Evolutionary conservation across 345 rosid genomes (phyloP).

Genomic region (Brassica rapa): DNA sequence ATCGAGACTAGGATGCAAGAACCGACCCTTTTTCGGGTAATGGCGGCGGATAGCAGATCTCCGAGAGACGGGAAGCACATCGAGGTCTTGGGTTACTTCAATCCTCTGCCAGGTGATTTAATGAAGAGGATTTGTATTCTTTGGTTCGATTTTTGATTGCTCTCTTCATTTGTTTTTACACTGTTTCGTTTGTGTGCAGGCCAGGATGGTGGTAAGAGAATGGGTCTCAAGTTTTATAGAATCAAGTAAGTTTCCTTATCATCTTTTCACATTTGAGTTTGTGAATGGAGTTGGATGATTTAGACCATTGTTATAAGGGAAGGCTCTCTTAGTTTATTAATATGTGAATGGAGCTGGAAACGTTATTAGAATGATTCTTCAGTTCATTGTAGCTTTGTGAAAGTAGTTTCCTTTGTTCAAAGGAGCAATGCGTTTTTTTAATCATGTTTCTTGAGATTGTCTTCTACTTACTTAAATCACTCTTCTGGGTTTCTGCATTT

Average conservation of each 20-base stretch:
- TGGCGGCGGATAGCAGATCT: constrained; percentile 90
- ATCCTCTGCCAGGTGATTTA: constrained; percentile 76
- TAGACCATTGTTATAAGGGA: too few species aligned
- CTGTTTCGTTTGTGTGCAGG: constrained; percentile 45
- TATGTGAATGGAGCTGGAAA: too few species aligned
- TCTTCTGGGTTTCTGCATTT: too few species aligned
- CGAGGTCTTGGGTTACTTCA: constrained; percentile 77
- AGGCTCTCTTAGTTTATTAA: too few species aligned
- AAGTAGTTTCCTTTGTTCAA: too few species aligned
- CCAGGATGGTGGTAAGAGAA: constrained; percentile 89
- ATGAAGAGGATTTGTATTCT: background rate
- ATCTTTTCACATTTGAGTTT: constrained; percentile 6
- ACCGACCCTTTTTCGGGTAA: constrained; percentile 80
- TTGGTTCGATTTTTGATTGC: background rate
- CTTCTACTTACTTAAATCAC: too few species aligned
- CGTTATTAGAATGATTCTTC: too few species aligned
- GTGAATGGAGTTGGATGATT: too few species aligned
- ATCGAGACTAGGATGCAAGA: constrained; percentile 81
- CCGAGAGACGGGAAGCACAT: constrained; percentile 92
- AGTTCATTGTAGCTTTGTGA: too few species aligned
- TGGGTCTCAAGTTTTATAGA: constrained; percentile 89
- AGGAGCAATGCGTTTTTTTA: too few species aligned
- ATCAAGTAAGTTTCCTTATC: constrained; percentile 61
- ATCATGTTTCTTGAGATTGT: too few species aligned
- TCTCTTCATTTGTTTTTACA: constrained; percentile 5